Conservation (phyloP, 2,329 filamentous ascomycete genomes). For the Lanzia echinophila region DNA sequence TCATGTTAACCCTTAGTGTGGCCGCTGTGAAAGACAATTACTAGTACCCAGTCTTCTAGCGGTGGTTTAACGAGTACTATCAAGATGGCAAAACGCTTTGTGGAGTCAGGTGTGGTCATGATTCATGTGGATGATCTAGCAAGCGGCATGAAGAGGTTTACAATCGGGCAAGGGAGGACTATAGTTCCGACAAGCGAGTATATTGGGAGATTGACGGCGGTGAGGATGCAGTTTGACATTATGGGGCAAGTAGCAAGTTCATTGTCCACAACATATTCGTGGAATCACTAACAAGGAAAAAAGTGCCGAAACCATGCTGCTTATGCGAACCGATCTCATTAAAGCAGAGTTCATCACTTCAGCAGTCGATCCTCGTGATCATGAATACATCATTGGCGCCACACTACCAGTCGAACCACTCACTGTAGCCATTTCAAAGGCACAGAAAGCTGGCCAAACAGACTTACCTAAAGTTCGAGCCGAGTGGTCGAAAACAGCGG, state of each 20-base stretch:
- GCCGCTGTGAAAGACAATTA: too few species aligned
- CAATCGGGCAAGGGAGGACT: conserved; percentile 98
- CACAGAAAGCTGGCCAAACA: too few species aligned
- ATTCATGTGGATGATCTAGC: conserved; percentile 99
- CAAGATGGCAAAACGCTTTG: conserved; percentile 97
- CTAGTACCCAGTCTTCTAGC: too few species aligned
- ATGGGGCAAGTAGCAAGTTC: too few species aligned
- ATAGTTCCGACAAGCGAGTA: conserved; percentile 95
- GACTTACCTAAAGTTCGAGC: too few species aligned
- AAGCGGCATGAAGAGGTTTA: conserved; percentile 98
- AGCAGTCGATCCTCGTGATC: conserved; percentile 92
- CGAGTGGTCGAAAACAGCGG: too few species aligned
- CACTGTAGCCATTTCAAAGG: too few species aligned
- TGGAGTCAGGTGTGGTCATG: conserved; percentile 92
- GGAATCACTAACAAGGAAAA: too few species aligned
- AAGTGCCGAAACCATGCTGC: too few species aligned
- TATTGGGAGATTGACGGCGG: conserved; percentile 94
- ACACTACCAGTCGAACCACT: too few species aligned
- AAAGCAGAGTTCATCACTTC: conserved; percentile 95
- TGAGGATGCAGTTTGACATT: conserved; percentile 95
- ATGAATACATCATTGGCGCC: conserved; percentile 82
- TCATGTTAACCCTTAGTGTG: too few species aligned
- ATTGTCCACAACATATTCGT: too few species aligned
- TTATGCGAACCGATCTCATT: conserved; percentile 96
- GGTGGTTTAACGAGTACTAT: conserved; percentile 97